Percentiles rank a stretch among this genome's conserved stretches.
Evolutionary conservation across 306 rosid species (phyloP).

Genomic region (Medicago ruthenica): DNA sequence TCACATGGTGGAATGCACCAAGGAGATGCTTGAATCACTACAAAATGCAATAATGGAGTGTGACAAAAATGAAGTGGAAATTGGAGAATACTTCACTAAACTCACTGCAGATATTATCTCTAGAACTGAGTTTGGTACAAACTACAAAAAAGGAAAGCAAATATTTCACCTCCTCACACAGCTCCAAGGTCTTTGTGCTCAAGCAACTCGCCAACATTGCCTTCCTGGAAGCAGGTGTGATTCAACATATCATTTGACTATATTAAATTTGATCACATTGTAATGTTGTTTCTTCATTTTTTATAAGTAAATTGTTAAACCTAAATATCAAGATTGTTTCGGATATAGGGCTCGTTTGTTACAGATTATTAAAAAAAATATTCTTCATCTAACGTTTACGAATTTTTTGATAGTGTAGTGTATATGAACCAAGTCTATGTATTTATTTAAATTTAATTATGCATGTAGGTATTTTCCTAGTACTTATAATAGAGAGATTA

Average conservation of each 20-base stretch:
- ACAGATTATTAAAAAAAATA: too few relatives aligned
- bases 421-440: too few relatives aligned
- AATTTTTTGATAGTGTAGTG: too few relatives aligned
- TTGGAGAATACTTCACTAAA: constrained; percentile 62
- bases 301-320: neutral
- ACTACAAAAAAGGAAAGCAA: constrained; percentile 71
- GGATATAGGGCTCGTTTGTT: too few relatives aligned
- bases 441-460: neutral
- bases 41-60: constrained; percentile 41
- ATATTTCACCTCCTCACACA: constrained; percentile 71
- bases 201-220: constrained; percentile 70
- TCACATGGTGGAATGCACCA: constrained; percentile 91
- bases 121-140: constrained; percentile 73
- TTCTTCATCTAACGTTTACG: too few relatives aligned
- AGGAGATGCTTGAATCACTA: constrained; percentile 64
- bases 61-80: constrained; percentile 70
- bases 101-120: constrained; percentile 92
- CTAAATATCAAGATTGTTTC: too few relatives aligned
- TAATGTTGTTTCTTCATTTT: too few relatives aligned
- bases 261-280: too few relatives aligned
- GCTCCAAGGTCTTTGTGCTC: constrained; percentile 67
- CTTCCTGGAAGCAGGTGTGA: constrained; percentile 81
- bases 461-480: constrained; percentile 76
- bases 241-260: too few relatives aligned
- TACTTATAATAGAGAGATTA: constrained; percentile 81